Evolutionary conservation across 345 rosid species (phyloP).

Genomic region (Capsella bursapastoris): DNA sequence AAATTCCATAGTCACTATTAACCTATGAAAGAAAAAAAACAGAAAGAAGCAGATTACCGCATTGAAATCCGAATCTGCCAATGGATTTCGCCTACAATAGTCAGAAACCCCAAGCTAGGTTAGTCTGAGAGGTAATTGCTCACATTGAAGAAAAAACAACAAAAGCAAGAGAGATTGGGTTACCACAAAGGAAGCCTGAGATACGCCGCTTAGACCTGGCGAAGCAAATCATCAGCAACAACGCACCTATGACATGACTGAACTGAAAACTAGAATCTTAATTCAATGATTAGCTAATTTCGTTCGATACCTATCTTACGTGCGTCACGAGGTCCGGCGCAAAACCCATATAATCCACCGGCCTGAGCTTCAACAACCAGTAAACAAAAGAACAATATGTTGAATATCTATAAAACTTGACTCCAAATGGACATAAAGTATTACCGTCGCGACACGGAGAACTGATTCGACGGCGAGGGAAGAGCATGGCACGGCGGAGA

Average conservation of each 20-base stretch:
- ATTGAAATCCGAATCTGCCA: conserved; percentile 63
- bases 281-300: not conserved
- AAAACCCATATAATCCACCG: conserved; percentile 77
- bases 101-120: conserved; percentile 10
- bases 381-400: not conserved
- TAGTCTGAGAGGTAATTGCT: not conserved
- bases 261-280: not conserved
- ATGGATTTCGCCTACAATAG: conserved; percentile 64
- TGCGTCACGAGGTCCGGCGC: conserved; percentile 66
- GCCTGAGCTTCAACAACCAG: conserved; percentile 50
- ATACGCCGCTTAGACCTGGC: conserved; percentile 67
- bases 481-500: conserved; percentile 69
- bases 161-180: conserved; percentile 5
- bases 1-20: conserved; percentile 1
- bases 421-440: not conserved
- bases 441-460: conserved; percentile 69
- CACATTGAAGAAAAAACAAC: not conserved
- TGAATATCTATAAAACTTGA: not conserved
- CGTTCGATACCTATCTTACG: conserved; percentile 54
- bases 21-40: not conserved
- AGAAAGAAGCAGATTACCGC: conserved; percentile 56
- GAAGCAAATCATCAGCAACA: conserved; percentile 6
- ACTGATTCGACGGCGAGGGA: conserved; percentile 70
- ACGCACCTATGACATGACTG: not conserved
- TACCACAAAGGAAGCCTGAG: conserved; percentile 81